phyloP scores from a whole-genome alignment of 2,329 filamentous ascomycete species.

The Cytospora paraplurivora region DNA sequence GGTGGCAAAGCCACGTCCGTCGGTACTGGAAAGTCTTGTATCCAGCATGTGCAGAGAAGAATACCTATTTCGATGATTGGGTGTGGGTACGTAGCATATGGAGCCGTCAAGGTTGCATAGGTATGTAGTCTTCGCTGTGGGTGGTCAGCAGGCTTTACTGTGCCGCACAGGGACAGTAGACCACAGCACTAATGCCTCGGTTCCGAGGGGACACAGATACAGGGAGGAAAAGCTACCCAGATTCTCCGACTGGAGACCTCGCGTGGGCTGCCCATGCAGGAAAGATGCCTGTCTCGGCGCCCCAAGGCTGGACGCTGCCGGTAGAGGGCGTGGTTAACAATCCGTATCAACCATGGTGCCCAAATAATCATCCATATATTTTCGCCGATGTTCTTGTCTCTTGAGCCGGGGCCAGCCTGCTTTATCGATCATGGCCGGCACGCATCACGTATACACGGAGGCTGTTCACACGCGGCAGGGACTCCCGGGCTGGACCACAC shows the following conservation, averaged over 20 bases:
- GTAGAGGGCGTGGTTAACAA: too few species aligned
- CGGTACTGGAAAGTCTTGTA: slow-evolving; percentile 9
- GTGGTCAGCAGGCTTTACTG: slow-evolving; percentile 16
- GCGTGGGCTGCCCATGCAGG: neutral
- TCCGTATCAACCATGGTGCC: too few species aligned
- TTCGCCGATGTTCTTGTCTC: too few species aligned
- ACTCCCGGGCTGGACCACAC: neutral
- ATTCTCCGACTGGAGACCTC: slow-evolving; percentile 14
- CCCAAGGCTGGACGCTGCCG: too few species aligned
- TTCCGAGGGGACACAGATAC: neutral
- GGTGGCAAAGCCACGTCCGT: slow-evolving; percentile 23
- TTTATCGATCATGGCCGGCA: neutral
- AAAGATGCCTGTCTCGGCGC: too few species aligned
- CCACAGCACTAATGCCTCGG: slow-evolving; percentile 8
- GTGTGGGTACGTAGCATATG: neutral
- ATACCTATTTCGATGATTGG: slow-evolving; percentile 21
- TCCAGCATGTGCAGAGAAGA: slow-evolving; percentile 18
- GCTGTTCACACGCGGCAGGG: neutral
- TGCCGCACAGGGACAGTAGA: slow-evolving; percentile 1
- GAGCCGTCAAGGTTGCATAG: neutral
- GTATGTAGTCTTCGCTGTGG: slow-evolving; percentile 2
- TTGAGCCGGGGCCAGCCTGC: neutral
- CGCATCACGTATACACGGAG: neutral
- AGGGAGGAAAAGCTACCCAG: too few species aligned
- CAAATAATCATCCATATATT: too few species aligned